These are phyloP conservation scores for Amylocystis lapponica DNA, from an alignment of 768 basidiomycete species.

Conservation along the genomic window DNA sequence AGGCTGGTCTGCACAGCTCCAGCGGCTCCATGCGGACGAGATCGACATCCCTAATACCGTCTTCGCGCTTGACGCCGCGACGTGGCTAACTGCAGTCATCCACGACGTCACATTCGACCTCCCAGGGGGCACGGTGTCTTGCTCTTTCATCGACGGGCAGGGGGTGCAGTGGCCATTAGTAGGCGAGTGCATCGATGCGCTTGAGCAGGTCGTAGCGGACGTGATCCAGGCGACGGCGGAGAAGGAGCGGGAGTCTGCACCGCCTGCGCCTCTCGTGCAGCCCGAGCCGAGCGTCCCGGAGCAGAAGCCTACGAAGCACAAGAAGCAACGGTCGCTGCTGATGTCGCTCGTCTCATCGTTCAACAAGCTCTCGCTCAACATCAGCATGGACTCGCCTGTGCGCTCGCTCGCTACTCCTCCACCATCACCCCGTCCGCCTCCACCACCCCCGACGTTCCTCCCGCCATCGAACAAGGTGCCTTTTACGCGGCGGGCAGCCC, in stretches of 20 bases:
- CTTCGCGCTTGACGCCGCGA: constrained; percentile 57
- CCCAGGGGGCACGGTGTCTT: constrained; percentile 37
- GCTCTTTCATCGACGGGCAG: constrained; percentile 54
- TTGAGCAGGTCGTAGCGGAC: constrained; percentile 48
- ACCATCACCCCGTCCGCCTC: constrained; percentile 19
- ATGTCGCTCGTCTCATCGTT: constrained; percentile 61
- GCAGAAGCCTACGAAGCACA: constrained; percentile 49
- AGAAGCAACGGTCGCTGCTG: constrained; percentile 64
- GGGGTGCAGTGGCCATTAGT: constrained; percentile 43
- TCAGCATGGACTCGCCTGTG: constrained; percentile 2
- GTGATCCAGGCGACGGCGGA: constrained; percentile 45
- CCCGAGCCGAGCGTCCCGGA: constrained; percentile 16
- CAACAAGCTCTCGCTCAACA: constrained; percentile 10
- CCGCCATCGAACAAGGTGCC: constrained; percentile 12
- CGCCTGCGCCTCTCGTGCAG: too few relatives aligned
- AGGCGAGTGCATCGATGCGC: constrained; percentile 34
- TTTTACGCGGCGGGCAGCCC: constrained; percentile 4
- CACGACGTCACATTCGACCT: constrained; percentile 62
- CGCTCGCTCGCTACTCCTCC: constrained; percentile 12
- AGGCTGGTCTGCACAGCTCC: constrained; percentile 52
- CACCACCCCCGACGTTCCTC: constrained; percentile 15
- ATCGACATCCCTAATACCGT: constrained; percentile 46
- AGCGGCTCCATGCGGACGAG: constrained; percentile 42
- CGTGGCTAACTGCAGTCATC: constrained; percentile 48
- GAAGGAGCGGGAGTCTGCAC: constrained; percentile 30